A percentile compares a stretch with the other conserved stretches of the same genome.
Evolutionary conservation across 2,329 filamentous ascomycete species (phyloP).

Genomic region (Nothophoma quercina): DNA sequence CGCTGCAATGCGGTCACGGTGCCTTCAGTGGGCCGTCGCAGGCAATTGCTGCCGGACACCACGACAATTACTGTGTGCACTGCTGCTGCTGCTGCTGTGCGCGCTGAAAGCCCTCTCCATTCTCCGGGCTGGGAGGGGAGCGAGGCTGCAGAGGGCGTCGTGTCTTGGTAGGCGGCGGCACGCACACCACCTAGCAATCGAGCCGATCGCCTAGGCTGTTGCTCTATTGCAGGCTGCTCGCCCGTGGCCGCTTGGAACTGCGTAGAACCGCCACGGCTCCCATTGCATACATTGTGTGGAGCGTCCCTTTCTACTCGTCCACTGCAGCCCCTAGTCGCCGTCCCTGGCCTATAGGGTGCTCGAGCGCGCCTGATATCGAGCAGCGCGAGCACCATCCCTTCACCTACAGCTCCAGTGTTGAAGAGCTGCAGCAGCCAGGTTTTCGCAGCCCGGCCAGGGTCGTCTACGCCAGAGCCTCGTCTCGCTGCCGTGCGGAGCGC

Average conservation of each 20-base stretch:
- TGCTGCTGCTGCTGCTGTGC: background rate
- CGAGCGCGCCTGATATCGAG: slow-evolving; percentile 8
- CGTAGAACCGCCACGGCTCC: slow-evolving; percentile 5
- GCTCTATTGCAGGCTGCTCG: slow-evolving; percentile 4
- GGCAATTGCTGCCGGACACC: slow-evolving; percentile 2
- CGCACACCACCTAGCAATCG: slow-evolving; percentile 21
- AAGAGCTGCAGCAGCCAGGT: slow-evolving; percentile 13
- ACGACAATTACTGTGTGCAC: background rate
- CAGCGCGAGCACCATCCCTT: slow-evolving; percentile 18
- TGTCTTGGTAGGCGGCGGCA: slow-evolving; percentile 6
- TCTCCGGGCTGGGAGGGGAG: slow-evolving; percentile 12
- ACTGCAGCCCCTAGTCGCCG: slow-evolving; percentile 5
- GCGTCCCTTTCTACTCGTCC: background rate
- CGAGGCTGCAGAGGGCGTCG: slow-evolving; percentile 17
- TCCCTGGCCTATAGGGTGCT: slow-evolving; percentile 14
- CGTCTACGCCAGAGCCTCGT: slow-evolving; percentile 4
- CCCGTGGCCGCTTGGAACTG: slow-evolving; percentile 11
- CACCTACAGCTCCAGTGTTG: slow-evolving; percentile 6
- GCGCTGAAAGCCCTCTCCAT: background rate
- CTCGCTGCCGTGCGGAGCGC: slow-evolving; percentile 8
- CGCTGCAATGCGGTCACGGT: slow-evolving; percentile 6
- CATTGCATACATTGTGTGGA: background rate
- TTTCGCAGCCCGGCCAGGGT: slow-evolving; percentile 5
- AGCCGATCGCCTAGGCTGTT: slow-evolving; percentile 25
- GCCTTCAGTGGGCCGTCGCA: background rate